A percentile compares a stretch with the other conserved stretches of the same genome.
phyloP scores from a whole-genome alignment of 768 basidiomycete genomes.

The Suillus hirtellus region DNA sequence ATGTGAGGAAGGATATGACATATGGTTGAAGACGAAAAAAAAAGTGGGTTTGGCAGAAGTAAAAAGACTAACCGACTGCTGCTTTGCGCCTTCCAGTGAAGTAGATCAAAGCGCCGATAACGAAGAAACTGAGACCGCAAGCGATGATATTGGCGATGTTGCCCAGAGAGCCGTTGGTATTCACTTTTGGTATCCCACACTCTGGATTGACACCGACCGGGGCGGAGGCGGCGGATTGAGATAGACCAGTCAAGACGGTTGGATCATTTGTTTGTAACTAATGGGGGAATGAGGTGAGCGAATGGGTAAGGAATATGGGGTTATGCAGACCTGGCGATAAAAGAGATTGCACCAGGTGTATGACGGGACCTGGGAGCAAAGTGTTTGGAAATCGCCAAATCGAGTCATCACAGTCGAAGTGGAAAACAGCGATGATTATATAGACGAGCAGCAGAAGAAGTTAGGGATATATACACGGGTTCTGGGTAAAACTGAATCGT shows the following conservation, averaged over 20 bases:
- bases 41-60: not conserved
- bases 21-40: slow-evolving; percentile 1
- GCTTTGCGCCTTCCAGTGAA: slow-evolving; percentile 70
- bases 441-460: not conserved
- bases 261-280: slow-evolving; percentile 41
- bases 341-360: slow-evolving; percentile 96
- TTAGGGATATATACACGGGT: not conserved
- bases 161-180: slow-evolving; percentile 60
- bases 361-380: slow-evolving; percentile 71
- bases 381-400: slow-evolving; percentile 72
- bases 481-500: slow-evolving; percentile 17
- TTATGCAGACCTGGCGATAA: slow-evolving; percentile 70
- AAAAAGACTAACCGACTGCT: slow-evolving; percentile 72
- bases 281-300: slow-evolving; percentile 27
- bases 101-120: slow-evolving; percentile 57
- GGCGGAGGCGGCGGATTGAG: slow-evolving; percentile 49
- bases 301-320: slow-evolving; percentile 13
- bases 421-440: not conserved
- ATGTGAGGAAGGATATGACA: not conserved
- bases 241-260: slow-evolving; percentile 40
- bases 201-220: slow-evolving; percentile 81
- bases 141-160: slow-evolving; percentile 86
- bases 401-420: slow-evolving; percentile 42
- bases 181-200: slow-evolving; percentile 74
- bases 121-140: slow-evolving; percentile 71